These are phyloP conservation scores for Punica granatum DNA, from an alignment of 345 rosid genomes.

Conservation along the genomic window DNA sequence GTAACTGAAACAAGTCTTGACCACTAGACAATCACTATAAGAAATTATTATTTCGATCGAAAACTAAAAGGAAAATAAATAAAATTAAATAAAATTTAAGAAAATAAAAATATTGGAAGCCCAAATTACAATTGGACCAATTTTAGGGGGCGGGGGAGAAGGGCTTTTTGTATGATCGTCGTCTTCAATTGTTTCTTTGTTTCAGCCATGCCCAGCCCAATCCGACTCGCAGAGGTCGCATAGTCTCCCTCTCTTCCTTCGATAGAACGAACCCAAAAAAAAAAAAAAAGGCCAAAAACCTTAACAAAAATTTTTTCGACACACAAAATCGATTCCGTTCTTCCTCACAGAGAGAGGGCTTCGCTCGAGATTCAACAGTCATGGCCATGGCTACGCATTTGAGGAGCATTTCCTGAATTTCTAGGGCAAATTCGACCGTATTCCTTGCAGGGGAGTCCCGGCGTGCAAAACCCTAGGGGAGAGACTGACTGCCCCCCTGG, in stretches of 20 bases:
- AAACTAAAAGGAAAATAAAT: too few relatives aligned
- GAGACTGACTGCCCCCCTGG: slow-evolving; percentile 12
- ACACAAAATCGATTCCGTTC: background rate
- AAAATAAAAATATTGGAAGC: background rate
- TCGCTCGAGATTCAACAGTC: slow-evolving; percentile 3
- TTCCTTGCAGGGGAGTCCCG: slow-evolving; percentile 17
- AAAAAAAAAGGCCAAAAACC: slow-evolving; percentile 4
- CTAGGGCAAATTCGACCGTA: slow-evolving; percentile 22
- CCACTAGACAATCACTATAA: too few relatives aligned
- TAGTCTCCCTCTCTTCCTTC: background rate
- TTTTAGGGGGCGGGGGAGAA: too few relatives aligned
- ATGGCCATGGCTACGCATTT: slow-evolving; percentile 22
- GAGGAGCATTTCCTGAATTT: slow-evolving; percentile 7
- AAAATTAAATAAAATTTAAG: too few relatives aligned
- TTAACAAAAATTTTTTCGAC: slow-evolving; percentile 4
- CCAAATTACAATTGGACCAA: slow-evolving; percentile 11
- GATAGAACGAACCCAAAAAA: too few relatives aligned
- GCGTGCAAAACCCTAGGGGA: slow-evolving; percentile 52
- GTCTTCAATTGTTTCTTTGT: slow-evolving; percentile 1
- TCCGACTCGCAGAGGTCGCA: slow-evolving; percentile 14
- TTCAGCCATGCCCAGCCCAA: slow-evolving; percentile 16
- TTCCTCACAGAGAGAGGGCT: background rate
- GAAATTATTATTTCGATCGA: too few relatives aligned
- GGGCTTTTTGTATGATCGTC: too few relatives aligned
- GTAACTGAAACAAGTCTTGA: too few relatives aligned